Evolutionary conservation across 306 rosid genomes (phyloP), one percentile per base, ranked within the genome.

Genomic region (Myrica gale): DNA sequence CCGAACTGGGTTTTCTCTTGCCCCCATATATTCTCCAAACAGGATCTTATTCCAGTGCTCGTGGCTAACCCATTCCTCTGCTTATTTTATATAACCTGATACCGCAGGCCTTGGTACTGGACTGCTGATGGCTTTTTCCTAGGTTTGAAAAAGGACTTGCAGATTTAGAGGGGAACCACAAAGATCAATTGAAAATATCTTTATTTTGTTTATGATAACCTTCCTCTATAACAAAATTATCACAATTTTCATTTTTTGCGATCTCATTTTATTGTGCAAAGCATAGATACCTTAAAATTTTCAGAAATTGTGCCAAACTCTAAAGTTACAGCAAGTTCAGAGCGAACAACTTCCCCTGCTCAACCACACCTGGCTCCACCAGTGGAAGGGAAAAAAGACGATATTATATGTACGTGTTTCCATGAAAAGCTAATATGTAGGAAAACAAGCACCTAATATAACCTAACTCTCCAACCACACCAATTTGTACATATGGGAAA

Each of bases 51-150:
- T 82, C 60, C 67, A 26, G 77, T 41, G 74, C 39, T 84, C 82
- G 81, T 54, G 54, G 82, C 74, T 68, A 52, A 83, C 86, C 82
- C 85, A 51, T 86, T 84, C 82, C 50, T 79, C 78, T 83, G 83
- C 91, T 89, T 89, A 88, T 2, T 84, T 85, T 54, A 80, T 52
- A 54, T 83, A 79, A 76, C 71, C 41, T 57, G 83, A 71, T 83
- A 74, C 77, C 81, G 74, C 70, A 82, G 82, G 67, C 74, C 77
- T 71, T 80, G 78, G 76, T 76, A 78, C 37, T 43, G 87, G 52
- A 67, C 66, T 47, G 65, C n/a, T 77, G 67, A 32, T 79, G 66
- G 68, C 61, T 42, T 55, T 48, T 26, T n/a, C 26, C 26, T 23
- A 23, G 7, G 8, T 5, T 17, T 53, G 1, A 53, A 53, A 53